Base-by-base conservation (phyloP, 2,329 filamentous ascomycete genomes). In the Rutstroemia sp. region DNA sequence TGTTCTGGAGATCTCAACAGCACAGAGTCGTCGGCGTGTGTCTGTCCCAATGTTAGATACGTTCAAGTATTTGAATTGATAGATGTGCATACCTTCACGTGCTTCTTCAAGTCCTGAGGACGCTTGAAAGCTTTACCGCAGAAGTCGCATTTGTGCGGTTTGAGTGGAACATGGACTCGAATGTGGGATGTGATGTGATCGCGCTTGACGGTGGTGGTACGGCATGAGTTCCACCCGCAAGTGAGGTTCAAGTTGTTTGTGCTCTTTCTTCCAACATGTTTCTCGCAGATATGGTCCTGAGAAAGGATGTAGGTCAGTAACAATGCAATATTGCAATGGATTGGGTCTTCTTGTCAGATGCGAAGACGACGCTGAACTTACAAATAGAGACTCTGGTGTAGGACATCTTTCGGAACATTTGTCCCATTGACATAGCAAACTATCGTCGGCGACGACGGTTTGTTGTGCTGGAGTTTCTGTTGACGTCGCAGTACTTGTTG, bases 141-240 rank as follows among this genome's bases (percentile, higher is more conserved):
- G 75, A 96, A 95, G 71, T 96, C 92, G 73, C 94, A 99, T 75
- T 96, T 97, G 78, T 99, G 94, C 64, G 94, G 94, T 80, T 99
- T 99, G 60, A 99, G 78, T 1, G 94, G 94, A n/a, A 99, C 92
- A 72, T 99, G 94, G 54, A 97, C 94, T 63, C 94, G 89, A 67
- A 99, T 96, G 74, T 99, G 94, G 51, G 94, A 97, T 51, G 94
- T 99, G 74, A 99, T 99, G 76, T 99, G 94, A 69, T 97, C 94
- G 68, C 94, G 90, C 81, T 99, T 97, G 71, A 97, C 92, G 2
- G 92, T 97, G 48, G 92, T 96, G 21, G 92, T 97, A 61, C 91
- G 86, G 77, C 94, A 99, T 62, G 87, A 88, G 66, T 92, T 94
- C 94, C 94, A 99, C 71, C 95, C 89, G 75, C 94, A 99, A 54